Evolutionary conservation across 1,284 basidiomycete species (phyloP), one percentile per base, ranked within the genome.

Genomic region (Microbotryum lychnidis-dioicae): DNA sequence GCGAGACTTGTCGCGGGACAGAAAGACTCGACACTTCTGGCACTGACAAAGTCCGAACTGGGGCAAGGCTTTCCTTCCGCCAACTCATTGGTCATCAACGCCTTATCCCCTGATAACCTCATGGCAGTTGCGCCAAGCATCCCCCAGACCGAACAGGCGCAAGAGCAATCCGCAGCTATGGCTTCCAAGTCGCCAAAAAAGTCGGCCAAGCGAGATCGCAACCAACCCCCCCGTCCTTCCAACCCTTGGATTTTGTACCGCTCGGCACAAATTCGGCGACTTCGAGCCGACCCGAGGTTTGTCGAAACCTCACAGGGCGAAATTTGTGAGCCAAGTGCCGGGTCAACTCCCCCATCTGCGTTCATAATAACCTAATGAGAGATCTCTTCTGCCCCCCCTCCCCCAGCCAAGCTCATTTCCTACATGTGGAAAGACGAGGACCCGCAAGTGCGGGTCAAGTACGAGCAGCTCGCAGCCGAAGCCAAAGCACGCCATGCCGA

Each of bases 181-280:
- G 37, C 14, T 18, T 42, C 37, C 14, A 42, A 42, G 37, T 16
- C 37, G 37, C 37, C 37, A 2, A 42, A 42, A 12, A 14, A 14
- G 5, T 12, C 37, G 16, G 10, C 14, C 14, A 42, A 42, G 16
- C 37, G 37, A 18, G 54, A 51, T 1, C 54, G 47, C 42, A 64
- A 69, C 52, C 74, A 82, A 62, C 80, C 82, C 0, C 85, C 85
- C 1, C 82, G 90, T 0, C 91, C 91, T 3, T 84, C 85, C 20
- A 94, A 94, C 74, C 85, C 91, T 0, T 94, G 89, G 89, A 93
- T 96, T 64, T 71, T 94, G n/a, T 96, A 90, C 74, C 84, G 91
- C 49, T 84, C 85, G 3, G 81, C 84, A 12, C 53, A 60, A 12
- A 64, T 67, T 14, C 53, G 52, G 20, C 57, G 60, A n/a, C 59